A percentile compares a stretch with the other conserved stretches of the same genome.
Evolutionary conservation across 768 basidiomycete species (phyloP).

Genomic region (Dentipellis sp.): DNA sequence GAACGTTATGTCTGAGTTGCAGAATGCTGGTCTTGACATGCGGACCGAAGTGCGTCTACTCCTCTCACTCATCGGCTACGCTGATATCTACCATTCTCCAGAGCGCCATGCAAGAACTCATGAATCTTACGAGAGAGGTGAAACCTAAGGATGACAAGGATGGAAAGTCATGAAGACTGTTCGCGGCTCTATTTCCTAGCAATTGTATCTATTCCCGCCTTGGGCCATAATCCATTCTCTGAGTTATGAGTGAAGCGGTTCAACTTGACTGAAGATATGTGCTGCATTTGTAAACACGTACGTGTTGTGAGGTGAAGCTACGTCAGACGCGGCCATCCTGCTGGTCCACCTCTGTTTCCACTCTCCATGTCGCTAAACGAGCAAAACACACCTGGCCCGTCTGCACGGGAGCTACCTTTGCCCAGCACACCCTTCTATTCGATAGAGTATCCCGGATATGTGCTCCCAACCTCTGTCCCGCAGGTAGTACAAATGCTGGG

Average conservation of each 20-base stretch:
- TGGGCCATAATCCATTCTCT: no score
- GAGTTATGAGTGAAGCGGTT: no score
- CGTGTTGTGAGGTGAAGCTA: no score
- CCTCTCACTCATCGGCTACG: neutral
- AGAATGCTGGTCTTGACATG: constrained; percentile 54
- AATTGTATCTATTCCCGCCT: no score
- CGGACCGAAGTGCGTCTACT: constrained; percentile 37
- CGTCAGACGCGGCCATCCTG: no score
- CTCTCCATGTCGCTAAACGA: neutral
- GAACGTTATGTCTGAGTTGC: constrained; percentile 37
- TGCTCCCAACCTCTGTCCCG: constrained; percentile 50
- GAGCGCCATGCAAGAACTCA: constrained; percentile 40
- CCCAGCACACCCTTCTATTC: constrained; percentile 61
- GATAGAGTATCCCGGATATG: constrained; percentile 87
- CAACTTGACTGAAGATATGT: no score
- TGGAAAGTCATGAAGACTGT: no score
- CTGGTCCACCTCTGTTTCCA: no score
- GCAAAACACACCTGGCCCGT: neutral
- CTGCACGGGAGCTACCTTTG: constrained; percentile 34
- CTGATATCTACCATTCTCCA: constrained; percentile 15
- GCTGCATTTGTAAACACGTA: no score
- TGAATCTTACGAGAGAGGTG: constrained; percentile 20
- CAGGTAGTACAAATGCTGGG: constrained; percentile 59
- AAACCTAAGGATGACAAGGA: no score
- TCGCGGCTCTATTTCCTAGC: no score